Percentiles rank a stretch among this genome's conserved stretches.
Evolutionary conservation across 2,329 filamentous ascomycete genomes (phyloP).

Genomic region (Curvularia eragrostidis): DNA sequence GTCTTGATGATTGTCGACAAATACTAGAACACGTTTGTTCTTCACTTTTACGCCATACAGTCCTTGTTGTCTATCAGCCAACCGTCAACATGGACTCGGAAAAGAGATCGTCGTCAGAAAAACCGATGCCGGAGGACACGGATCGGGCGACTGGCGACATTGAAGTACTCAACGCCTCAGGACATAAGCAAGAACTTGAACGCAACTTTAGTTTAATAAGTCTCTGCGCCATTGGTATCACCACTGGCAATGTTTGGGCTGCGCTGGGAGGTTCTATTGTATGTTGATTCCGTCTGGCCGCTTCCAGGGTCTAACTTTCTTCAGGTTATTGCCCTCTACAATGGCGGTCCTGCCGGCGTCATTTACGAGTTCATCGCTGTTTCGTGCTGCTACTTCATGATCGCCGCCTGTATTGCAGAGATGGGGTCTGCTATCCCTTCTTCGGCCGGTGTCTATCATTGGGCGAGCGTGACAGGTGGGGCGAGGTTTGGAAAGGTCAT

Average conservation of each 20-base stretch:
- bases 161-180: slow-evolving; percentile 58
- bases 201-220: slow-evolving; percentile 58
- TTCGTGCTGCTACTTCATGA: slow-evolving; percentile 59
- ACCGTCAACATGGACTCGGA: slow-evolving; percentile 9
- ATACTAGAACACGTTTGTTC: background rate
- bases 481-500: slow-evolving; percentile 54
- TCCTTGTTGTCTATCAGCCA: background rate
- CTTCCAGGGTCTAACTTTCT: background rate
- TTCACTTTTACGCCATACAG: background rate
- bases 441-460: slow-evolving; percentile 59
- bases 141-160: slow-evolving; percentile 33
- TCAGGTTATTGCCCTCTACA: slow-evolving; percentile 52
- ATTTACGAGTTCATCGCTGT: slow-evolving; percentile 58
- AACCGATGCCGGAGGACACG: slow-evolving; percentile 18
- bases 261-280: slow-evolving; percentile 58
- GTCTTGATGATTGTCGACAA: background rate
- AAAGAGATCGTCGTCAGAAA: slow-evolving; percentile 20
- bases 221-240: slow-evolving; percentile 56
- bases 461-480: slow-evolving; percentile 59
- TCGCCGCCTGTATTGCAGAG: slow-evolving; percentile 60
- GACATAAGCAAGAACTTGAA: slow-evolving; percentile 60
- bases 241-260: slow-evolving; percentile 54
- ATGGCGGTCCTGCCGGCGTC: slow-evolving; percentile 56
- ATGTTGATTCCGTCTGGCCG: slow-evolving; percentile 21
- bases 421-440: slow-evolving; percentile 56